These are phyloP conservation scores for Conoideocrella luteorostrata DNA, from an alignment of 2,329 filamentous ascomycete species.

Conservation along the genomic window DNA sequence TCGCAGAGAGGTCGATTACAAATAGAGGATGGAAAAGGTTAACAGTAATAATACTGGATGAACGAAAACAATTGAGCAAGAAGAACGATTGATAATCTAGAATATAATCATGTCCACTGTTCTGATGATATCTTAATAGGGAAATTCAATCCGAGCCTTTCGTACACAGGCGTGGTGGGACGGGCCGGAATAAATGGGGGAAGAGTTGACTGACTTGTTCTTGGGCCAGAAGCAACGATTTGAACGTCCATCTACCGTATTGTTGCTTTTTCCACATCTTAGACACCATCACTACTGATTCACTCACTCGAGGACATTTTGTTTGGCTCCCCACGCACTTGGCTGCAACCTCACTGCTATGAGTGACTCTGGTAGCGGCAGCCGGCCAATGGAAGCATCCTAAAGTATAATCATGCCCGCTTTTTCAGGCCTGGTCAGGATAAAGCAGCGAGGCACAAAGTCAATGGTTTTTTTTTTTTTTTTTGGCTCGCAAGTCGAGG, in stretches of 20 bases:
- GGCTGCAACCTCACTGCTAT: conserved; percentile 4
- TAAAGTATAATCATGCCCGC: neutral
- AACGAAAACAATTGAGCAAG: neutral
- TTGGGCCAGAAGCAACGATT: neutral
- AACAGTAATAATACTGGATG: neutral
- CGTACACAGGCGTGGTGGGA: conserved; percentile 1
- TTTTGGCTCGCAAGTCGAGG: neutral
- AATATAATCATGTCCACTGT: neutral
- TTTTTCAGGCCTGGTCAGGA: neutral
- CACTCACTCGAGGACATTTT: conserved; percentile 7
- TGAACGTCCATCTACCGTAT: neutral
- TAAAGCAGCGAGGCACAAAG: neutral
- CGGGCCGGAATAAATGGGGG: conserved; percentile 4
- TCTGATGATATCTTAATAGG: neutral
- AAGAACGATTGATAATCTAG: neutral
- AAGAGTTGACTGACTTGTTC: no score
- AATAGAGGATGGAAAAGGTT: neutral
- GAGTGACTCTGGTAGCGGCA: neutral
- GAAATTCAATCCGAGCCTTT: neutral
- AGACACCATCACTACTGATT: conserved; percentile 12
- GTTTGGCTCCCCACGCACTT: neutral
- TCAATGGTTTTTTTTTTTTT: neutral
- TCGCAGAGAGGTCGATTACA: neutral
- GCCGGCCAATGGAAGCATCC: conserved; percentile 2
- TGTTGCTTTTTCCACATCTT: conserved; percentile 14